Evolutionary conservation across 2,329 filamentous ascomycete species (phyloP).

Genomic region (Rhynchosporium secalis): DNA sequence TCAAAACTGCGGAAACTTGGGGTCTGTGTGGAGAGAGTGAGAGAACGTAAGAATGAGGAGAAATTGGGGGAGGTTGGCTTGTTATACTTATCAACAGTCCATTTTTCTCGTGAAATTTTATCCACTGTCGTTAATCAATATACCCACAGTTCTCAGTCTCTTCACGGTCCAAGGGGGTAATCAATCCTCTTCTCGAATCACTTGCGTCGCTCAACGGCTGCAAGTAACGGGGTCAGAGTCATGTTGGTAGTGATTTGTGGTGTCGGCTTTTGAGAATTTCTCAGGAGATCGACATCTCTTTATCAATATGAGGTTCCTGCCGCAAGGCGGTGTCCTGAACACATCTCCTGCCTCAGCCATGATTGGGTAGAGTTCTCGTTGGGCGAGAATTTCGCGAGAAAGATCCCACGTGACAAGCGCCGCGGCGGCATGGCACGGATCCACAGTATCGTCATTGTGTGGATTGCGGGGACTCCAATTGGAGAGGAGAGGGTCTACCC

Average conservation of each 20-base stretch:
- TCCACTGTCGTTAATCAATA: conserved; percentile 7
- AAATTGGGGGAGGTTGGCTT: conserved; percentile 10
- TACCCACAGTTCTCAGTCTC: conserved; percentile 14
- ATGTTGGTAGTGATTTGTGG: conserved; percentile 11
- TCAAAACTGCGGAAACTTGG: background rate
- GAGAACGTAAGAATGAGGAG: background rate
- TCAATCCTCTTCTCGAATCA: background rate
- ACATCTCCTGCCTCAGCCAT: conserved; percentile 6
- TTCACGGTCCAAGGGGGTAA: conserved; percentile 11
- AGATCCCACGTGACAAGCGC: conserved; percentile 21
- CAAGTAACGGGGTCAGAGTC: conserved; percentile 13
- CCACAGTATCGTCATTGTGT: conserved; percentile 22
- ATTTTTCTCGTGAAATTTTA: background rate
- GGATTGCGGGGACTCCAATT: conserved; percentile 28
- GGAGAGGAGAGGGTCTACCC: conserved; percentile 12
- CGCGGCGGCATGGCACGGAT: conserved; percentile 21
- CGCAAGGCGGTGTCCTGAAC: conserved; percentile 13
- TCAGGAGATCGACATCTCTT: conserved; percentile 22
- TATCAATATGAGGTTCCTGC: conserved; percentile 3
- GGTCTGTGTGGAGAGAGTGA: background rate
- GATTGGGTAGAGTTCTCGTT: conserved; percentile 19
- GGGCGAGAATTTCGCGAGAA: background rate
- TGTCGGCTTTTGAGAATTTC: conserved; percentile 1
- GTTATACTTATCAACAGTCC: conserved; percentile 10
- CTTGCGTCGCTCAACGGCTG: conserved; percentile 16